Evolutionary conservation across 225 moss, liverwort and hornwort genomes (phyloP).

Genomic region (Antitrichia curtipendula): DNA sequence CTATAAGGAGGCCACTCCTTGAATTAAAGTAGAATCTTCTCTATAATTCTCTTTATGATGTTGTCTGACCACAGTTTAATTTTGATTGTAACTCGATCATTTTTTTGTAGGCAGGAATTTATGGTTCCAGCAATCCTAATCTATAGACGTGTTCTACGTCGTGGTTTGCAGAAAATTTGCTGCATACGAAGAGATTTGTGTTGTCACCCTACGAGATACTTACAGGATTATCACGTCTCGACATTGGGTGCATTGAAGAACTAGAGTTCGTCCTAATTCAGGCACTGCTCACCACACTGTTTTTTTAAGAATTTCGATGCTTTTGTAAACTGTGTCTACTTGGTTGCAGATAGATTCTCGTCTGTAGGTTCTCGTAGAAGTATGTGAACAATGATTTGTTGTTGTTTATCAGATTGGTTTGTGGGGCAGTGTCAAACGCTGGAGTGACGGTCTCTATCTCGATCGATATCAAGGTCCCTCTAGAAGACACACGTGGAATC

Average conservation of each 20-base stretch:
- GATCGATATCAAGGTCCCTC: background rate
- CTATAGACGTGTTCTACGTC: too few relatives aligned
- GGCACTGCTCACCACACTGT: background rate
- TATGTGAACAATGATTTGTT: background rate
- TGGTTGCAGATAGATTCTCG: background rate
- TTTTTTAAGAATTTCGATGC: background rate
- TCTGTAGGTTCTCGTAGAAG: background rate
- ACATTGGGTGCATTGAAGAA: slow-evolving; percentile 47
- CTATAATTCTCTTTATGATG: background rate
- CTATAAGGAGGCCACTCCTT: background rate
- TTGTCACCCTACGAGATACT: slow-evolving; percentile 33
- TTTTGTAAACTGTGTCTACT: background rate
- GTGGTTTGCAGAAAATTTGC: too few relatives aligned
- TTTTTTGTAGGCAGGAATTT: too few relatives aligned
- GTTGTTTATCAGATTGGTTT: background rate
- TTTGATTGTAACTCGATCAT: too few relatives aligned
- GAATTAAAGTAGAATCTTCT: background rate
- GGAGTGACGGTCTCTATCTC: background rate
- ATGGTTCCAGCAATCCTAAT: background rate
- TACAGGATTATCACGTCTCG: slow-evolving; percentile 26
- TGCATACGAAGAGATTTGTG: slow-evolving; percentile 6
- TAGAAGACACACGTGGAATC: background rate
- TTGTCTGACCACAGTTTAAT: too few relatives aligned
- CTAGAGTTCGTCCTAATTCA: slow-evolving; percentile 40
- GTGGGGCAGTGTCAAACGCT: background rate